Evolutionary conservation across 352 stramenopile species (phyloP).

Genomic region (Phytophthora uliginosa): DNA sequence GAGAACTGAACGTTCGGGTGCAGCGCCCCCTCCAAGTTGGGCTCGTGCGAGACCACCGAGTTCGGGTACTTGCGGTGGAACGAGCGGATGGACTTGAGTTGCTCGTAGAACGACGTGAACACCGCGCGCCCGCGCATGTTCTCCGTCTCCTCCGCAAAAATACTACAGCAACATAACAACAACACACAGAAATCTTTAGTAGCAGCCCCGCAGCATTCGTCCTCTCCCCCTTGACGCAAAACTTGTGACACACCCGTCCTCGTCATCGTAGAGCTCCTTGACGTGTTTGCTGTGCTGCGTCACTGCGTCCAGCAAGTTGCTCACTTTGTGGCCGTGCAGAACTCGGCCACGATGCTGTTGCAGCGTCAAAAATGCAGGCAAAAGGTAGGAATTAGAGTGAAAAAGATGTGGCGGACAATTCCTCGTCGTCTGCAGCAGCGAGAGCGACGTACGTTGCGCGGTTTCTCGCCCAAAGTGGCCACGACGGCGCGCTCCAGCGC

Average conservation of each 20-base stretch:
- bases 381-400: slow-evolving; percentile 1
- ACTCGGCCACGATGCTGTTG: slow-evolving; percentile 80
- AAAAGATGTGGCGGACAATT: neutral
- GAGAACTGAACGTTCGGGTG: slow-evolving; percentile 85
- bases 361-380: slow-evolving; percentile 7
- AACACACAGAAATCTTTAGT: neutral
- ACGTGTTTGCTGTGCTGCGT: slow-evolving; percentile 75
- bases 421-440: neutral
- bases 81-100: slow-evolving; percentile 85
- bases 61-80: slow-evolving; percentile 91
- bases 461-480: slow-evolving; percentile 79
- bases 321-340: slow-evolving; percentile 88
- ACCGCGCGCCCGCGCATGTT: slow-evolving; percentile 79
- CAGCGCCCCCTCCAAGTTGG: slow-evolving; percentile 64
- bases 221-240: neutral
- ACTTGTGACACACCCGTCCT: slow-evolving; percentile 67
- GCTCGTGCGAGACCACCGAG: slow-evolving; percentile 72
- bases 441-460: slow-evolving; percentile 74
- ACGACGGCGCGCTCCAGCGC: slow-evolving; percentile 79
- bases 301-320: slow-evolving; percentile 80
- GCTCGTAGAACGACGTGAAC: slow-evolving; percentile 92
- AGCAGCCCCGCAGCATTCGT: neutral
- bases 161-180: slow-evolving; percentile 41
- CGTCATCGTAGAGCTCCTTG: slow-evolving; percentile 86
- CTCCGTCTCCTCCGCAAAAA: slow-evolving; percentile 82